Conservation (phyloP, 768 basidiomycete genomes). For the Suillus placidus region DNA sequence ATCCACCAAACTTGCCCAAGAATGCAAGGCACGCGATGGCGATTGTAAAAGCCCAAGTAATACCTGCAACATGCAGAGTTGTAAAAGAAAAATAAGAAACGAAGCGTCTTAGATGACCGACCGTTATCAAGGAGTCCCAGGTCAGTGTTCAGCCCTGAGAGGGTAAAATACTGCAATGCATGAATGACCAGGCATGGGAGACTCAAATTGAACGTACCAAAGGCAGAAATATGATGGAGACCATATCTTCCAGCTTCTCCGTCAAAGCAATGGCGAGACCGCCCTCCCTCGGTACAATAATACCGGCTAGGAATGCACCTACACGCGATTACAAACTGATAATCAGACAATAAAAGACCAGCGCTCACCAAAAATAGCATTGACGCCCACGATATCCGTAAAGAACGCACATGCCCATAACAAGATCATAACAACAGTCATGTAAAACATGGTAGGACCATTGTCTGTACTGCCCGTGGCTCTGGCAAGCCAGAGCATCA, state of each 20-base stretch:
- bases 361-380: conserved; percentile 80
- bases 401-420: conserved; percentile 90
- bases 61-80: conserved; percentile 40
- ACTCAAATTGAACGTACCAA: conserved; percentile 46
- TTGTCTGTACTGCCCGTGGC: conserved; percentile 80
- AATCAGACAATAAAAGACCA: not conserved
- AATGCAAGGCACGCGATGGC: conserved; percentile 82
- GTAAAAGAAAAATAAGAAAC: not conserved
- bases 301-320: conserved; percentile 82
- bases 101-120: conserved; percentile 19
- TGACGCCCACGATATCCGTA: conserved; percentile 90
- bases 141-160: conserved; percentile 89
- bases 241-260: conserved; percentile 96
- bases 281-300: conserved; percentile 86
- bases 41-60: conserved; percentile 88
- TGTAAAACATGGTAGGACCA: conserved; percentile 86
- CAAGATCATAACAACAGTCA: conserved; percentile 80
- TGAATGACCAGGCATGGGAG: not conserved
- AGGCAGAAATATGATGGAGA: conserved; percentile 86
- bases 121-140: conserved; percentile 83
- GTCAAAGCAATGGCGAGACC: conserved; percentile 86
- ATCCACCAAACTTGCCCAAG: conserved; percentile 87
- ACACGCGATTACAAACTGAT: not conserved
- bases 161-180: conserved; percentile 76
- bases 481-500: conserved; percentile 71